These are phyloP conservation scores for Globisporangium camurandrum DNA, from an alignment of 352 stramenopile genomes.

Conservation along the genomic window DNA sequence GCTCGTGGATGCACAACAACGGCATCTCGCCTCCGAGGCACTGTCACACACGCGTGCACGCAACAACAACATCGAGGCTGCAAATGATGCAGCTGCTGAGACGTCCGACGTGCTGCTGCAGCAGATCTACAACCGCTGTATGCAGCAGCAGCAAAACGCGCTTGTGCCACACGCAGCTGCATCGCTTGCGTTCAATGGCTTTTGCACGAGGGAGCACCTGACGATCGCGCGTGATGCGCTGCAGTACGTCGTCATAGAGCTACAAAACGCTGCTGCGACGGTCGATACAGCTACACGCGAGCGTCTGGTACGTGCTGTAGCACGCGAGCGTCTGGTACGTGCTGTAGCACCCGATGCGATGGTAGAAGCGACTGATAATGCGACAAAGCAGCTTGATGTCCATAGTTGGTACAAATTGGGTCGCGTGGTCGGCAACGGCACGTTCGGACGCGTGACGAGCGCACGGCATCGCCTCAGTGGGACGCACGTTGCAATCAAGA, in stretches of 20 bases:
- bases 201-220: background rate
- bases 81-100: background rate
- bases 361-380: constrained; percentile 1
- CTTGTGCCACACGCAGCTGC: background rate
- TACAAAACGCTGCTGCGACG: too few relatives aligned
- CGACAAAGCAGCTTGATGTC: constrained; percentile 9
- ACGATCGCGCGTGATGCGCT: background rate
- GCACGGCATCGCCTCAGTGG: constrained; percentile 35
- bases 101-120: background rate
- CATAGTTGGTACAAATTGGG: constrained; percentile 34
- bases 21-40: background rate
- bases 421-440: constrained; percentile 39
- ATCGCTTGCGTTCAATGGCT: background rate
- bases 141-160: background rate
- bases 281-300: too few relatives aligned
- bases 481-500: constrained; percentile 53
- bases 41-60: background rate
- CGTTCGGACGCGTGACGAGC: constrained; percentile 42
- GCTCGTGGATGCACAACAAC: constrained; percentile 8
- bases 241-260: background rate
- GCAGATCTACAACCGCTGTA: background rate
- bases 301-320: too few relatives aligned
- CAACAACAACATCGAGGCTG: background rate
- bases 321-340: too few relatives aligned
- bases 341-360: too few relatives aligned